These are phyloP conservation scores for Leersia perrieri DNA, from an alignment of 176 grass and related monocot genomes.

Conservation along the genomic window DNA sequence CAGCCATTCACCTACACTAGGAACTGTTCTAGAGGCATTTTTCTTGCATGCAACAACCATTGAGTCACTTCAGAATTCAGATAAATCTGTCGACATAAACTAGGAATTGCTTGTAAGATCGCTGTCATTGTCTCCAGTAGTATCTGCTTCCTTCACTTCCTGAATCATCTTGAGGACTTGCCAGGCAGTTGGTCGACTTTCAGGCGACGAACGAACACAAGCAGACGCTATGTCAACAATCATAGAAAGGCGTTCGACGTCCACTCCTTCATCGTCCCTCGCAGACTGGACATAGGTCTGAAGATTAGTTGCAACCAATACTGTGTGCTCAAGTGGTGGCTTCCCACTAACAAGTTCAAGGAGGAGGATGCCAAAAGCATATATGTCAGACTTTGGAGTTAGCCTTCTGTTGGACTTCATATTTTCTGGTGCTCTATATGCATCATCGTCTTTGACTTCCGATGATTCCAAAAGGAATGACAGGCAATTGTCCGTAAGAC, in stretches of 20 bases:
- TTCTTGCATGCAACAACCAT: not conserved
- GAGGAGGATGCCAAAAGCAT: conserved; percentile 78
- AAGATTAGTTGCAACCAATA: conserved; percentile 59
- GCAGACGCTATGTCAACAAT: conserved; percentile 70
- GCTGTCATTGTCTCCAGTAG: conserved; percentile 64
- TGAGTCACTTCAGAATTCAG: not conserved
- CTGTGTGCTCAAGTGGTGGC: conserved; percentile 58
- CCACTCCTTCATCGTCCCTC: conserved; percentile 64
- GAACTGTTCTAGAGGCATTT: not conserved
- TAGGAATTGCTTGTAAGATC: conserved; percentile 74
- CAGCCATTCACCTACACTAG: conserved; percentile 3
- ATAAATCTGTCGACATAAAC: not conserved
- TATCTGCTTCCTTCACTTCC: conserved; percentile 90
- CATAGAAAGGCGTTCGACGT: conserved; percentile 70
- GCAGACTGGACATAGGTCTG: conserved; percentile 59
- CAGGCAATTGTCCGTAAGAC: conserved; percentile 87
- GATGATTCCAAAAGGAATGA: conserved; percentile 79
- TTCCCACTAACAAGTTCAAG: conserved; percentile 87
- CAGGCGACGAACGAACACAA: conserved; percentile 63
- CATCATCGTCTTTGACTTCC: conserved; percentile 49
- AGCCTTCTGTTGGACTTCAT: conserved; percentile 65
- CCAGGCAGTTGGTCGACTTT: conserved; percentile 85
- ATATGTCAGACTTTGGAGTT: conserved; percentile 85
- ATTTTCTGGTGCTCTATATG: conserved; percentile 78
- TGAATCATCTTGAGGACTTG: conserved; percentile 99